These are phyloP conservation scores for Penicillium bialowiezense DNA, from an alignment of 495 filamentous ascomycete genomes.

Conservation along the genomic window DNA sequence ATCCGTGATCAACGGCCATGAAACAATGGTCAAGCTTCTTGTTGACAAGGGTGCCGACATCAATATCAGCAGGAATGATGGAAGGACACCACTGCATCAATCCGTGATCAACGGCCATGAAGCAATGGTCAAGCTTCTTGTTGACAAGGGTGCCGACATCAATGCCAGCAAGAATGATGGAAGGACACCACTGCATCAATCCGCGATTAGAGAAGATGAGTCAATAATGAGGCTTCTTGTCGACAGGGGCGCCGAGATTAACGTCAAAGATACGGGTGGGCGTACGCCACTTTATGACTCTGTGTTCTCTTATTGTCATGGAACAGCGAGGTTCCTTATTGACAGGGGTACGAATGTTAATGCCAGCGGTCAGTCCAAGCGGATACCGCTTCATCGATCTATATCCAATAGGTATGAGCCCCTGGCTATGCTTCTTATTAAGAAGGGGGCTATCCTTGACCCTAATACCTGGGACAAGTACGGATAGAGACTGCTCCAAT, in stretches of 20 bases:
- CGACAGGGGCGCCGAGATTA: too few species aligned
- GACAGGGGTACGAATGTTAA: background rate
- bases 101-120: background rate
- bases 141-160: background rate
- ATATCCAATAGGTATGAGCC: background rate
- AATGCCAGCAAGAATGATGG: background rate
- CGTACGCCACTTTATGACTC: too few species aligned
- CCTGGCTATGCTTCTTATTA: background rate
- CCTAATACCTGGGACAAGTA: too few species aligned
- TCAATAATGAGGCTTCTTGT: too few species aligned
- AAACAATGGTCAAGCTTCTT: background rate
- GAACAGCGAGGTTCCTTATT: too few species aligned
- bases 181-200: too few species aligned
- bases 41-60: background rate
- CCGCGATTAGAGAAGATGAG: too few species aligned
- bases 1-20: background rate
- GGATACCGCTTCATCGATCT: background rate
- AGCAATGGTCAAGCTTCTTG: background rate
- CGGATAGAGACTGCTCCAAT: too few species aligned
- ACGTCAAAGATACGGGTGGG: too few species aligned
- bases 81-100: background rate
- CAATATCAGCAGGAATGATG: background rate
- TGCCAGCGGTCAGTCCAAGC: background rate
- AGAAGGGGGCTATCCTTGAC: background rate
- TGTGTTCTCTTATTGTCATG: too few species aligned